Base-by-base conservation (phyloP, 2,329 filamentous ascomycete genomes). In the Pseudogymnoascus verrucosus region DNA sequence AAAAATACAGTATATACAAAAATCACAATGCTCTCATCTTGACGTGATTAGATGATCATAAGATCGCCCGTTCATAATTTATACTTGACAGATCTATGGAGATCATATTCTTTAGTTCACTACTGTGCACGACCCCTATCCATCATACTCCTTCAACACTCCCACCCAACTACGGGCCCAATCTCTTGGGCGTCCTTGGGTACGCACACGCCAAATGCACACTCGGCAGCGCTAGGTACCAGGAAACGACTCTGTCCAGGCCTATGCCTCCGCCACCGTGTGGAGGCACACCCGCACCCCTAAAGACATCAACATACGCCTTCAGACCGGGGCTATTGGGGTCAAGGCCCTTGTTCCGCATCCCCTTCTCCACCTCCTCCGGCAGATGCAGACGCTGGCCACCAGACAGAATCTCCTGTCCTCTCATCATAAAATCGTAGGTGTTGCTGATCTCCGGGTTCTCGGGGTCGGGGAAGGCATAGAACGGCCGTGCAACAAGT, bases 201-300 rank as follows among this genome's bases (percentile, higher is more conserved):
- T 84, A 86, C 70, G 80, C 84, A 61, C 77, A 78, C 23, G 83
- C 79, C 60, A 86, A 74, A 69, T 86, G 84, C 63, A 86, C 83
- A 68, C 79, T 84, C 1, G 83, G 84, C 68, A 87, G 71, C 69
- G 80, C 80, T 65, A 87, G 73, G 71, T 81, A 86, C 81, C 82
- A 87, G 5, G 84, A 82, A 61, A 96, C 87, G 62, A 97, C 89
- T 72, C 93, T 87, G 78, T 97, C 92, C 61, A 97, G 80, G 60
- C 93, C 92, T 69, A 96, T 93, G 75, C 91, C 92, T 71, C 91
- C 92, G 68, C 92, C 92, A 40, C 90, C 92, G 72, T 96, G 93
- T 0, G 92, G 90, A n/a, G 93, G 92, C 21, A 91, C 89, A 68
- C 91, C 92, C 74, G 88, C 93, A 71, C 87, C 86, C 64, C 76